Evolutionary conservation across 2,329 filamentous ascomycete genomes (phyloP), one percentile per base, ranked within the genome.

Genomic region (Hymenotorrendiella dingleyae): DNA sequence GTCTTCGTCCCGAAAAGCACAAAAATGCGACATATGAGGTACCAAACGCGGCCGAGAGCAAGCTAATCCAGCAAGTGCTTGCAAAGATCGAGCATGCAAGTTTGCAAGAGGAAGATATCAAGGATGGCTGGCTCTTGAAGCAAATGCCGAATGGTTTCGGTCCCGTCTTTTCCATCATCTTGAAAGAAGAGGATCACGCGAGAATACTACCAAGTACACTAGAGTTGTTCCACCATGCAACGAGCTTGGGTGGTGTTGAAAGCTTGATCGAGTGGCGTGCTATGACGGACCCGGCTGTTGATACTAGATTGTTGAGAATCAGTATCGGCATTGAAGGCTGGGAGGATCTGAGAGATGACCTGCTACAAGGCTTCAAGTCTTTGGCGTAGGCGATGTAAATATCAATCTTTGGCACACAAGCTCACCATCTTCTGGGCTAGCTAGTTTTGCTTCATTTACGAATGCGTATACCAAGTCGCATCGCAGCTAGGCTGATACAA

Each of bases 141-240:
- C 93, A 97, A 71, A 96, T 98, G 93, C 88, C 90, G 1, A 77
- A 79, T 52, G 93, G 93, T 0, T 96, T 81, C 62, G 89, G 90
- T 0, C 85, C 93, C 2, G 91, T 97, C 6, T 97, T 97, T 59
- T 75, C 83, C 3, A 72, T 97, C 19, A 72, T 73, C 45, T 73
- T 86, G 68, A 76, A 76, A 56, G 68, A 73, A 3, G 70, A 75
- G 47, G 67, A 70, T 1, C 60, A 75, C 39, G 90, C 93, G 3
- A 76, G 73, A 52, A 64, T 69, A 22, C 65, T 98, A 50, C 93
- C 93, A 3, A 85, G 82, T 58, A 85, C 86, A 63, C 66, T 97
- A 61, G 62, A 71, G 2, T 73, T 95, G 33, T 97, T 97, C 69
- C 87, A 95, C 56, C 93, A 98, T 65, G 93, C 93, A 5, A 98